These are phyloP conservation scores for Syncephalastrum monosporum DNA, from an alignment of 371 early-diverging fungal genomes.

Conservation along the genomic window DNA sequence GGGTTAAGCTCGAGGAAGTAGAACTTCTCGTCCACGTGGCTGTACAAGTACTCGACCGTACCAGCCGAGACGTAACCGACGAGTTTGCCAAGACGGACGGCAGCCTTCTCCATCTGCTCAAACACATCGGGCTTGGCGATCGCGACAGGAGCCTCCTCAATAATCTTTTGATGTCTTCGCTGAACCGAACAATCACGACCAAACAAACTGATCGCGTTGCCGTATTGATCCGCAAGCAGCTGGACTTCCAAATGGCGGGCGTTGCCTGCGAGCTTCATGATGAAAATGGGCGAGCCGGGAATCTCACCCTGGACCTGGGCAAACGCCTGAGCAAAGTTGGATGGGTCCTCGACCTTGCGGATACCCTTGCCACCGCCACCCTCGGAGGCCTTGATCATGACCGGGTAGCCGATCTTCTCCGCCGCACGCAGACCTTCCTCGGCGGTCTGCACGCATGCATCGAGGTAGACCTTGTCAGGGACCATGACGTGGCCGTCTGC, in stretches of 20 bases:
- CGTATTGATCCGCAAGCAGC: conserved; percentile 94
- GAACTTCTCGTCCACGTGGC: conserved; percentile 80
- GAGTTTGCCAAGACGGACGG: conserved; percentile 89
- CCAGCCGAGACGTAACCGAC: conserved; percentile 97
- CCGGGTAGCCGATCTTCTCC: conserved; percentile 90
- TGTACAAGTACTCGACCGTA: conserved; percentile 98
- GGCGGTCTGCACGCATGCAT: conserved; percentile 76
- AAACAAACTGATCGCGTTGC: conserved; percentile 97
- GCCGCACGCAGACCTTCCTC: conserved; percentile 82
- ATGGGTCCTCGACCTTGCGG: conserved; percentile 80
- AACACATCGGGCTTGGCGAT: conserved; percentile 84
- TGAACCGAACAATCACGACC: conserved; percentile 99
- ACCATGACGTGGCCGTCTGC: conserved; percentile 78
- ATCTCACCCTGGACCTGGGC: conserved; percentile 91
- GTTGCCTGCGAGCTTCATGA: conserved; percentile 94
- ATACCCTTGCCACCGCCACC: conserved; percentile 99
- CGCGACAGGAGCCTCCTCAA: conserved; percentile 95
- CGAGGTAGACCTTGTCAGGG: conserved; percentile 74
- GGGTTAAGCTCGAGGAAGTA: conserved; percentile 99
- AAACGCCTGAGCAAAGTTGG: conserved; percentile 77
- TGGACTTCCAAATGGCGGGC: conserved; percentile 99
- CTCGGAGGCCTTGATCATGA: conserved; percentile 99
- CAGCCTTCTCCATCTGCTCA: conserved; percentile 94
- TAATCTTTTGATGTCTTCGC: conserved; percentile 96
- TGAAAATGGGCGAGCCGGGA: conserved; percentile 95